These are phyloP conservation scores for Gelatoporia subvermispora DNA, from an alignment of 768 basidiomycete species.

Conservation along the genomic window DNA sequence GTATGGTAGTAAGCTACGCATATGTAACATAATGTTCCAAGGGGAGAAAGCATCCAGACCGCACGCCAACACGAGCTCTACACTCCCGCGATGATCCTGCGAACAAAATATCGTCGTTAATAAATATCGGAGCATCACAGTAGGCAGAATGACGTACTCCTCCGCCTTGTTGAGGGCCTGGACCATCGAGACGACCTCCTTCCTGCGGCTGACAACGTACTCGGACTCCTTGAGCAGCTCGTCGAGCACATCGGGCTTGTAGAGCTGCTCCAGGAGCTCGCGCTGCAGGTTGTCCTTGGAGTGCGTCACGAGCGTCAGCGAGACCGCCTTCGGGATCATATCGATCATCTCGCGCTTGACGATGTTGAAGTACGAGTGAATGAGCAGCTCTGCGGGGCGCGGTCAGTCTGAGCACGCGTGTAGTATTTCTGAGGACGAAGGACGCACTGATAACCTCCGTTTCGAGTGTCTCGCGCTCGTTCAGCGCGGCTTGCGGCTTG, in stretches of 20 bases:
- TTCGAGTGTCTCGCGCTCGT: slow-evolving; percentile 95
- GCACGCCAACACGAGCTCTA: too few relatives aligned
- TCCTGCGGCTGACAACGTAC: slow-evolving; percentile 81
- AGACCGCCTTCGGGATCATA: slow-evolving; percentile 97
- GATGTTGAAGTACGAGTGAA: slow-evolving; percentile 96
- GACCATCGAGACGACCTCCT: slow-evolving; percentile 93
- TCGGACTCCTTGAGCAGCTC: slow-evolving; percentile 95
- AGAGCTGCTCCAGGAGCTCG: slow-evolving; percentile 91
- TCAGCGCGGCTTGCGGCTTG: slow-evolving; percentile 85
- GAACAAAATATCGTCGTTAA: too few relatives aligned
- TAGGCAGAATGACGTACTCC: slow-evolving; percentile 53
- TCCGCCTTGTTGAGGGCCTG: slow-evolving; percentile 94
- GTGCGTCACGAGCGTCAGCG: slow-evolving; percentile 84
- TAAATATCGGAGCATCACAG: too few relatives aligned
- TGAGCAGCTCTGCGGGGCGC: slow-evolving; percentile 73
- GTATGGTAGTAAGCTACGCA: too few relatives aligned
- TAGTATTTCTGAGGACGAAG: not conserved
- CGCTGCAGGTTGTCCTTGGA: slow-evolving; percentile 94
- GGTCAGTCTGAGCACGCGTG: not conserved
- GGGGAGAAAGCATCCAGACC: too few relatives aligned
- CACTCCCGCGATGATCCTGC: too few relatives aligned
- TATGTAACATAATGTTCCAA: too few relatives aligned
- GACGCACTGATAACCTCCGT: slow-evolving; percentile 97
- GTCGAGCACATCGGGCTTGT: slow-evolving; percentile 94
- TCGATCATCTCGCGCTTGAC: slow-evolving; percentile 99